Base-by-base conservation (phyloP, 805 yeast species). In the Metschnikowia peoriensis region DNA sequence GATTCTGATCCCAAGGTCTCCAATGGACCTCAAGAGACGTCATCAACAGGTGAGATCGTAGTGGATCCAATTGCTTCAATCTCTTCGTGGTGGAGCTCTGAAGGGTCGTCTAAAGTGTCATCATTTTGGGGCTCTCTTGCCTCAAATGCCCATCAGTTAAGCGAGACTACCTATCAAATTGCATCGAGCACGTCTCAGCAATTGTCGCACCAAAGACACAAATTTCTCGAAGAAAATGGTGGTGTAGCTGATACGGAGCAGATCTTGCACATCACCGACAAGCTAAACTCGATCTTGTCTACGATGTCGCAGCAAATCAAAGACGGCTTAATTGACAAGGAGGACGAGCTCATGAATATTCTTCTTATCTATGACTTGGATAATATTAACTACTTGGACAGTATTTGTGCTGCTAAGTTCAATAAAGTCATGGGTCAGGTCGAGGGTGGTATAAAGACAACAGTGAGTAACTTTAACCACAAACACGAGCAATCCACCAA, bases 1-100 rank as follows among this genome's bases (percentile, higher is more conserved):
- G 14, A 9, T 9, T 11, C 28, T 28, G 9, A 29, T 7, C 14
- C 6, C 35, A 35, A n/a, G 1, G 9, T 16, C 14, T 15, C 17
- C 1, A 4, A n/a, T 7, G 28, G 1, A 7, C 28, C 35, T 28
- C 38, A 32, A 15, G 38, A 28, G 28, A 9, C 28, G 11, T 5
- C 44, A n/a, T 28, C 38, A 2, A 16, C 43, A 10, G 38, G 38
- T 5, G 44, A 40, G 27, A 40, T 37, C 6, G 34, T 35, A 37
- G 65, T 76, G 54, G 90, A 85, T 61, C 90, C 92, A 14, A 77
- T 86, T 38, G 75, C 84, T 0, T 78, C 89, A 1, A 69, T 87
- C 46, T 76, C 90, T 4, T 81, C 77, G 38, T 88, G 96, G 94
- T 86, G 91, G 90, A 79, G 82, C 2, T 75, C 76, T 1, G 83